phyloP scores from a whole-genome alignment of 208 protist genomes.

The Trypanosoma avium region DNA sequence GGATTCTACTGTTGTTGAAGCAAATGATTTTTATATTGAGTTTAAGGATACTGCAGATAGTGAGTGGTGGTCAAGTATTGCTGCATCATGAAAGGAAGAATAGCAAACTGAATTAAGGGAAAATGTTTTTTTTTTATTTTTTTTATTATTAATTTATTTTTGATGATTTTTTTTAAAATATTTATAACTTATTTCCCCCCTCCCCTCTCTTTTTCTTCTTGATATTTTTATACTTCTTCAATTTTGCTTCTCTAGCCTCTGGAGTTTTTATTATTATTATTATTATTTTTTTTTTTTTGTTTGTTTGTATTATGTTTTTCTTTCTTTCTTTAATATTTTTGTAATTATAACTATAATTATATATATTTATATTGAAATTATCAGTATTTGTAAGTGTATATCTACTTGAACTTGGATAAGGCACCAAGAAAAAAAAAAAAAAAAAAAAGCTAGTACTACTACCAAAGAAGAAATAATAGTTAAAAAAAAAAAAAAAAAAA shows the following conservation, averaged over 20 bases:
- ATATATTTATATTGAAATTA: neutral
- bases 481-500: too few species aligned
- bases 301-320: neutral
- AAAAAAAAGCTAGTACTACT: too few species aligned
- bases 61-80: conserved; percentile 30
- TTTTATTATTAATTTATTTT: neutral
- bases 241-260: neutral
- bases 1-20: conserved; percentile 25
- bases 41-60: conserved; percentile 12
- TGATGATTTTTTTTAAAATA: neutral
- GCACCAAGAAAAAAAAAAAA: neutral
- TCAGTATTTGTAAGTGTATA: too few species aligned
- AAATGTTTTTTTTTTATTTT: conserved; percentile 4
- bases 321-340: neutral
- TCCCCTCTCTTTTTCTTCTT: neutral
- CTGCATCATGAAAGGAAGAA: conserved; percentile 15
- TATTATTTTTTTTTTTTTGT: neutral
- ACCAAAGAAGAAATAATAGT: too few species aligned
- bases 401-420: too few species aligned
- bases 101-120: too few species aligned
- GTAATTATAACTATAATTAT: neutral
- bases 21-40: conserved; percentile 28
- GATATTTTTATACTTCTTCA: neutral
- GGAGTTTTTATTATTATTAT: neutral
- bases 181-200: conserved; percentile 2